These are phyloP conservation scores for Chaetothyriales sp. DNA, from an alignment of 2,329 filamentous ascomycete species.

Conservation along the genomic window DNA sequence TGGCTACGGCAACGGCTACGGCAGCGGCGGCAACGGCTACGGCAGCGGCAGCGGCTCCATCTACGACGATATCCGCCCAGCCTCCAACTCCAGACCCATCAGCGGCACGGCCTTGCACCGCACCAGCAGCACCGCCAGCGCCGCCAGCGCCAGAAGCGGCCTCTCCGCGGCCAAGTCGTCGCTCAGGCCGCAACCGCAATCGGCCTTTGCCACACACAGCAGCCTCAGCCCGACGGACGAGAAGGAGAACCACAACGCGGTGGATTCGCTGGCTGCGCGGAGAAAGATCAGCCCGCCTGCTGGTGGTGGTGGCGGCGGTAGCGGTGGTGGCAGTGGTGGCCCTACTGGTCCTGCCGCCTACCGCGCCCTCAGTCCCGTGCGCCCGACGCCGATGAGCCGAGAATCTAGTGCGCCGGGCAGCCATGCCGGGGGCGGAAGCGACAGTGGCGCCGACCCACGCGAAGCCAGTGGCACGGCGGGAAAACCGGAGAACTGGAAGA, in stretches of 20 bases:
- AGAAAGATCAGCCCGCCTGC: constrained; percentile 34
- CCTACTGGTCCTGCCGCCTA: constrained; percentile 18
- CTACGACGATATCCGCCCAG: constrained; percentile 1
- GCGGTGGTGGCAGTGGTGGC: background rate
- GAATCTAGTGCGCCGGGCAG: constrained; percentile 3
- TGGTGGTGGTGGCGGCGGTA: constrained; percentile 17
- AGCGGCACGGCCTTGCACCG: constrained; percentile 12
- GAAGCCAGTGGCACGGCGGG: background rate
- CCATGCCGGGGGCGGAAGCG: constrained; percentile 3
- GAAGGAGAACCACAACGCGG: constrained; percentile 53
- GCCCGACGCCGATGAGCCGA: constrained; percentile 17
- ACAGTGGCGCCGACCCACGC: background rate
- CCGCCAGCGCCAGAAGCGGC: constrained; percentile 3
- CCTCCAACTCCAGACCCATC: constrained; percentile 7
- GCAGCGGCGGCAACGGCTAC: constrained; percentile 9
- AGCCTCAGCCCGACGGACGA: constrained; percentile 51
- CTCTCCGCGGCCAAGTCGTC: constrained; percentile 6
- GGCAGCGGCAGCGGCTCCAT: background rate
- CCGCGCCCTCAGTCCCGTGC: constrained; percentile 26
- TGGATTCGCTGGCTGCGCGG: constrained; percentile 27
- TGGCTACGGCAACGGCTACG: constrained; percentile 13
- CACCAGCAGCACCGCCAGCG: constrained; percentile 15
- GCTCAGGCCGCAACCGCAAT: constrained; percentile 26
- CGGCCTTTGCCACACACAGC: constrained; percentile 15
- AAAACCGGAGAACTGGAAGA: constrained; percentile 72